Evolutionary conservation across 352 stramenopile genomes (phyloP), one percentile per base, ranked within the genome.

Genomic region (Phytophthora colocasiae): DNA sequence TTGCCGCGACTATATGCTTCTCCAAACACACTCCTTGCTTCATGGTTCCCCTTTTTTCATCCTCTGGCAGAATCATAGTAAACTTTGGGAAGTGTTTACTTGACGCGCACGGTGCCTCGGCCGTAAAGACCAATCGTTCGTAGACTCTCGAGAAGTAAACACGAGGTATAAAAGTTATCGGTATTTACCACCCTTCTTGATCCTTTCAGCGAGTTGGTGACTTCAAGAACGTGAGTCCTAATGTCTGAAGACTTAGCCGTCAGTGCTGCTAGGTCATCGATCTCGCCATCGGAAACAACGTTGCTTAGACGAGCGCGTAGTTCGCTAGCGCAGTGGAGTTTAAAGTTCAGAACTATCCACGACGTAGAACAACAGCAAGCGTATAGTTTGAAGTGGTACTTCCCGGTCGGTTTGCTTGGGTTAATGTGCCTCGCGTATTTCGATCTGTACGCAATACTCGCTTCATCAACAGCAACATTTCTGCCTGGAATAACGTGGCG

Each of bases 401-500:
- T 58, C 1, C 50, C 50, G 2, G 38, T 58, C 4, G 61, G 57
- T 46, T 75, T 79, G 11, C 19, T 31, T 8, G 54, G 45, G 11
- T 75, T 75, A 40, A 53, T n/a, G 47, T 75, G 61, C 0, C 66
- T 47, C 14, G 36, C 66, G 46, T 49, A 73, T 55, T 66, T 59
- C 19, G 66, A 79, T 4, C 66, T 50, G 19, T 39, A 60, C 14
- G 71, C 66, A 34, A 75, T 55, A 10, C 61, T 75, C 1, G 66
- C 48, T 54, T 79, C 67, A 47, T 80, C 67, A 0, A 76, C 55
- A 1, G 63, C 55, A 6, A 80, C 19, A 53, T 80, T 55, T 11
- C 62, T 32, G 1, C 71, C 71, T 14, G 63, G 9, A 6, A 56
- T 40, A 11, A 72, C 58, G 46, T 72, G 69, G 10, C 55, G 48